These are phyloP conservation scores for Physcomitrellopsis africana DNA, from an alignment of 225 moss, liverwort and hornwort species.

Conservation along the genomic window DNA sequence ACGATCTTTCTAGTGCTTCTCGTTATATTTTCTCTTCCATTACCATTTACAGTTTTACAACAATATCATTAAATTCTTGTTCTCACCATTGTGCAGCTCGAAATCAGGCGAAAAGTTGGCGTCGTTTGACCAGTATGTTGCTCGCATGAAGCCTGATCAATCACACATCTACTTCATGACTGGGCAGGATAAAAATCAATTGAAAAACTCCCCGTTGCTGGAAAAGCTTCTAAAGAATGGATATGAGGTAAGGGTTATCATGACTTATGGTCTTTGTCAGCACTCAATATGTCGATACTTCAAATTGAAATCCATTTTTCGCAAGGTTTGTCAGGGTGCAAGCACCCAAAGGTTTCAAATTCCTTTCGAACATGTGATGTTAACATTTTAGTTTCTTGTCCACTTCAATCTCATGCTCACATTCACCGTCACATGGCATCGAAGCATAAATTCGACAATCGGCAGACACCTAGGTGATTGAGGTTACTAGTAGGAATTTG, in stretches of 20 bases:
- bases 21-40: neutral
- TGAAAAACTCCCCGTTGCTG: slow-evolving; percentile 84
- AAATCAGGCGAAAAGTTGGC: slow-evolving; percentile 73
- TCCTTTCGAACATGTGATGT: neutral
- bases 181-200: slow-evolving; percentile 71
- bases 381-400: neutral
- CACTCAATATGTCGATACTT: neutral
- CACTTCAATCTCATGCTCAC: neutral
- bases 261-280: neutral
- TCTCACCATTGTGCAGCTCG: slow-evolving; percentile 45
- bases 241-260: slow-evolving; percentile 52
- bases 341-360: neutral
- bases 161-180: slow-evolving; percentile 81
- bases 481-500: neutral
- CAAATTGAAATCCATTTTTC: neutral
- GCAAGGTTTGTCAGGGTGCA: neutral
- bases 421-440: neutral
- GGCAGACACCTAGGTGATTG: neutral
- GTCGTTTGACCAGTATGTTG: slow-evolving; percentile 69
- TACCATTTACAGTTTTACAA: neutral
- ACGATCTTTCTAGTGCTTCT: neutral
- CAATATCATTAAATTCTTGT: neutral
- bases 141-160: slow-evolving; percentile 74
- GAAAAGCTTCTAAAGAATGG: slow-evolving; percentile 82
- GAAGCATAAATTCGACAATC: neutral